Base-by-base conservation (phyloP, 768 basidiomycete species). In the Lactarius sp. region DNA sequence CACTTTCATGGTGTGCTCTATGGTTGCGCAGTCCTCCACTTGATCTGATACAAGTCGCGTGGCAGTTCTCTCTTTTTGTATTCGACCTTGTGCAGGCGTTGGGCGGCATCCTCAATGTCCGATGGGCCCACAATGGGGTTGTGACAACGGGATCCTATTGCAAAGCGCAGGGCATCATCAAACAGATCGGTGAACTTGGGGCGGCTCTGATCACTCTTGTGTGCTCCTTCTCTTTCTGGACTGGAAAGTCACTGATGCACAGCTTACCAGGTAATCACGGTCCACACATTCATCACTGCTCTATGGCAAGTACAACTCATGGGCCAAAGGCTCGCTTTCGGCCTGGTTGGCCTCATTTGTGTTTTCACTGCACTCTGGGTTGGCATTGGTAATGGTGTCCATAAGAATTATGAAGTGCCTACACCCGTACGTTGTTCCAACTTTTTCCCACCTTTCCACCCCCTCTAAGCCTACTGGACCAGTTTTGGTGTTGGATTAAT, bases 401-500 rank as follows among this genome's bases (percentile, higher is more conserved):
- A 66, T 34, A 58, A 56, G 27, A 27, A 71, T 77, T 67, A 70
- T 61, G 63, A 74, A 54, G 56, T 71, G 2, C 78, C 79, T 1
- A 76, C 77, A 14, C 77, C 78, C 53, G 76, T 71, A 62, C 53
- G 56, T 46, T 10, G 7, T 56, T 18, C 41, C 62, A 56, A 50
- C 14, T 13, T n/a, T n/a, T 16, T 50, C 16, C 33, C 16, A 22
- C 13, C 5, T 58, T 42, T 12, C 46, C 39, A 47, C 50, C 44
- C 2, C 50, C 59, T 16, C 59, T 20, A 52, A 47, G 33, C 12
- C 58, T 72, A 70, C 18, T 18, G 1, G 18, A 1, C 8, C 33
- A 65, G 54, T 76, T 75, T 60, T 79, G 79, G 79, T 81, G 80
- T 66, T 80, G 79, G 79, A 75, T 81, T 58, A 71, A 74, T 41